These are phyloP conservation scores for Fragaria nilgerrensis DNA, from an alignment of 306 rosid species.

Conservation along the genomic window DNA sequence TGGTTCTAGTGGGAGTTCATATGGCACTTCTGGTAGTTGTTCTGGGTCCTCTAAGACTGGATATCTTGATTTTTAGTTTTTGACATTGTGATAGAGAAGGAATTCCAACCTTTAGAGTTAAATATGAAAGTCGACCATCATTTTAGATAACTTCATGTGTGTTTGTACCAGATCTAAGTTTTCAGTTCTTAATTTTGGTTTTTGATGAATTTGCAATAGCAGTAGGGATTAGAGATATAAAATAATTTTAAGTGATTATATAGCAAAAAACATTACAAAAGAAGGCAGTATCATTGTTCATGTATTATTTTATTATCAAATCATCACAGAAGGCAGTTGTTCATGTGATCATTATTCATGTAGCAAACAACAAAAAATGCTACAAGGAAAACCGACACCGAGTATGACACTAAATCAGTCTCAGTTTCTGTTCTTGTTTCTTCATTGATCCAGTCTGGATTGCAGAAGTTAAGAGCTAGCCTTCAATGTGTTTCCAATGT, in stretches of 20 bases:
- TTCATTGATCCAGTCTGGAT: neutral
- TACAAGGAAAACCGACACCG: neutral
- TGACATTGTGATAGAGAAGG: neutral
- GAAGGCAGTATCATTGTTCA: too few relatives aligned
- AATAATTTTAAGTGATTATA: neutral
- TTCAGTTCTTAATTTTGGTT: neutral
- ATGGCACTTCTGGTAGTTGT: constrained; percentile 68
- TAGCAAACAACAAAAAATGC: neutral
- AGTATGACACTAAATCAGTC: constrained; percentile 13
- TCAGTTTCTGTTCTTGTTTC: neutral
- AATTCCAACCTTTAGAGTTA: neutral
- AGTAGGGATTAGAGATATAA: neutral
- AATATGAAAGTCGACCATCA: too few relatives aligned
- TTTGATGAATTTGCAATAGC: neutral
- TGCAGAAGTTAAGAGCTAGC: neutral
- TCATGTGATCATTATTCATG: neutral
- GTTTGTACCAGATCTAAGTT: neutral
- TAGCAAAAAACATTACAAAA: neutral
- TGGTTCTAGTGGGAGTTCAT: constrained; percentile 71
- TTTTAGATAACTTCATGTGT: neutral
- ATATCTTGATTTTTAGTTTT: constrained; percentile 60
- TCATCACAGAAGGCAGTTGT: too few relatives aligned
- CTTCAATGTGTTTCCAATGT: constrained; percentile 29
- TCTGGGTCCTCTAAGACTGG: constrained; percentile 59
- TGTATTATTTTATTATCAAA: too few relatives aligned